phyloP scores from a whole-genome alignment of 73 alveolate genomes.

The Stentor coeruleus region DNA sequence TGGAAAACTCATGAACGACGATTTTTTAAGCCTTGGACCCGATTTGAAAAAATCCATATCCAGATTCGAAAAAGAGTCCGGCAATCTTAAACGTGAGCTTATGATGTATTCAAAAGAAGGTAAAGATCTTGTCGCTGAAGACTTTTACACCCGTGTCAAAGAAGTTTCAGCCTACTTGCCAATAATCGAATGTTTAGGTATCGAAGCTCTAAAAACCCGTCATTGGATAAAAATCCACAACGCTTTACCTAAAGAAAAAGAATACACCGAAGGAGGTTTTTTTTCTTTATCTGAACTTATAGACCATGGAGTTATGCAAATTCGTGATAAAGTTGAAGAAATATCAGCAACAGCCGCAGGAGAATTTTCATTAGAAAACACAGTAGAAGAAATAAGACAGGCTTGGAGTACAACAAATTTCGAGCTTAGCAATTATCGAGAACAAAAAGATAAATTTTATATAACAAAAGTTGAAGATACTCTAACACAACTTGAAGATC shows the following conservation, averaged over 20 bases:
- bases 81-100: not conserved
- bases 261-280: conserved; percentile 57
- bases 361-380: conserved; percentile 86
- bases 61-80: conserved; percentile 32
- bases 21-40: conserved; percentile 32
- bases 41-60: conserved; percentile 43
- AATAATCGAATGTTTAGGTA: conserved; percentile 69
- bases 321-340: conserved; percentile 89
- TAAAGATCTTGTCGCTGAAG: conserved; percentile 52
- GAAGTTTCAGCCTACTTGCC: conserved; percentile 46
- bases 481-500: conserved; percentile 94
- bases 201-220: conserved; percentile 62
- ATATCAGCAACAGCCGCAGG: conserved; percentile 96
- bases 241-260: conserved; percentile 38
- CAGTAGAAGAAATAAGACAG: conserved; percentile 77
- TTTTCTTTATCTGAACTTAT: conserved; percentile 66
- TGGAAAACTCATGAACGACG: conserved; percentile 32
- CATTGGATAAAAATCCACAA: conserved; percentile 82
- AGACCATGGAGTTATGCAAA: conserved; percentile 72
- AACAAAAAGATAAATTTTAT: conserved; percentile 92
- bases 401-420: conserved; percentile 88
- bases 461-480: conserved; percentile 93
- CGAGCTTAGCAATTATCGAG: conserved; percentile 82
- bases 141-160: conserved; percentile 41
- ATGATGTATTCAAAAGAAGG: not conserved